phyloP scores from a whole-genome alignment of 805 yeast genomes.

The Debaryomyces hansenii region DNA sequence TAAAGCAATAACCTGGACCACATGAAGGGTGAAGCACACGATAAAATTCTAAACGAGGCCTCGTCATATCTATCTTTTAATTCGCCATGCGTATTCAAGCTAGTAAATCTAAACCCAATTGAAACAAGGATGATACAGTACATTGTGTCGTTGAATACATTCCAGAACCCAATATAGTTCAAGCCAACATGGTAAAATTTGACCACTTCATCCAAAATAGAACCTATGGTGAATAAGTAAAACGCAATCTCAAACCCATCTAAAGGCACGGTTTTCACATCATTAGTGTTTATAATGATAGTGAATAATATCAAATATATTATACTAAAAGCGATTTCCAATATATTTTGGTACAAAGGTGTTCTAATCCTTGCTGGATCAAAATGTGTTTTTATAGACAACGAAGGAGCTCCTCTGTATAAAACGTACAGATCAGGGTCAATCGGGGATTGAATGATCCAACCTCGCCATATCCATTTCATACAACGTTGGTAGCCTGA shows the following conservation, averaged over 20 bases:
- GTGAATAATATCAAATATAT: slow-evolving; percentile 64
- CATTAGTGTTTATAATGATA: slow-evolving; percentile 59
- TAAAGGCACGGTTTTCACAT: slow-evolving; percentile 29
- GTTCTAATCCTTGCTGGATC: slow-evolving; percentile 83
- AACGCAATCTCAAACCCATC: slow-evolving; percentile 54
- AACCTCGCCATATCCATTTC: slow-evolving; percentile 91
- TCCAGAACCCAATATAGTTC: slow-evolving; percentile 74
- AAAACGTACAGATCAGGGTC: slow-evolving; percentile 71
- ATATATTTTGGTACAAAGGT: slow-evolving; percentile 74
- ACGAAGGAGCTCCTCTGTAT: slow-evolving; percentile 59
- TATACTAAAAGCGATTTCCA: slow-evolving; percentile 69
- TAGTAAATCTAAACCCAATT: slow-evolving; percentile 53
- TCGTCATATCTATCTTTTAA: slow-evolving; percentile 44
- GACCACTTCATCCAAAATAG: slow-evolving; percentile 62
- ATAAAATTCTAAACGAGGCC: slow-evolving; percentile 65
- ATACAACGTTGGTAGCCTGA: slow-evolving; percentile 84
- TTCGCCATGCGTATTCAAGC: slow-evolving; percentile 22
- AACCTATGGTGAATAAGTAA: slow-evolving; percentile 66
- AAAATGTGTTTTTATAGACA: slow-evolving; percentile 61
- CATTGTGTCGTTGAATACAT: slow-evolving; percentile 71
- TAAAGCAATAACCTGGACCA: slow-evolving; percentile 78
- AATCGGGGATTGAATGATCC: slow-evolving; percentile 74
- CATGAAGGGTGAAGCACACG: slow-evolving; percentile 83
- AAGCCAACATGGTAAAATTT: slow-evolving; percentile 78
- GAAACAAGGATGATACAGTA: slow-evolving; percentile 56